Base-by-base conservation (phyloP, 2,329 filamentous ascomycete species). In the Periconia macrospinosa region DNA sequence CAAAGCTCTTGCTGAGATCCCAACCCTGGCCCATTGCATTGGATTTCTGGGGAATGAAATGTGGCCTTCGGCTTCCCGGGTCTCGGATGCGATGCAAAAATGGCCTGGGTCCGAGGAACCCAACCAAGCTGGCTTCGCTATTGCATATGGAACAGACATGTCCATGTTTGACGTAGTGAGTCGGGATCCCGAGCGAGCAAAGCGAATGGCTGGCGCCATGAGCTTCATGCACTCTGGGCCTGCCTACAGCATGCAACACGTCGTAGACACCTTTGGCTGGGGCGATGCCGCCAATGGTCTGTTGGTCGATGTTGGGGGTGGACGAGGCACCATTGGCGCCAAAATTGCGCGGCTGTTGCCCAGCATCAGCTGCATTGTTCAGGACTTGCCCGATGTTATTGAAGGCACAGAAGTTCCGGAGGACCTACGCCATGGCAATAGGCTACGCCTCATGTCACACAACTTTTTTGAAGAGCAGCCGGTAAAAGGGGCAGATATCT, bases 401-500 rank as follows among this genome's bases (percentile, higher is more conserved):
- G 17, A 41, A 27, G 23, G 23, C 23, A 8, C 23, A 27, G 23
- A 27, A 27, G 23, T 27, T 27, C 23, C 23, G 23, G 23, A 27
- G 23, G 56, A 50, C 37, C 54, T 41, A 13, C 35, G 54, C 9
- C 23, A 54, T 14, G 30, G 30, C 40, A 13, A 50, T 3, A 46
- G 55, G 17, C 40, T 66, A 3, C 50, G 19, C 14, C 63, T 65
- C 52, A 41, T 52, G 45, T 54, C 49, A 7, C 62, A 66, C 52
- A 50, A 65, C 30, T 63, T 65, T 52, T 66, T 66, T 47, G 18
- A 50, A 10, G 44, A 52, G 35, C 60, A 65, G 41, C 60, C 60
- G 11, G 54, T 65, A 33, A 57, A 60, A 45, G 37, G 53, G 17
- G 72, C 72, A 9, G 64, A 69, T 45, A 56, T 68, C 17, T 78